Percentiles rank a stretch among this genome's conserved stretches.
Evolutionary conservation across 2,329 filamentous ascomycete genomes (phyloP).

Genomic region (Beauveria pseudobassiana): DNA sequence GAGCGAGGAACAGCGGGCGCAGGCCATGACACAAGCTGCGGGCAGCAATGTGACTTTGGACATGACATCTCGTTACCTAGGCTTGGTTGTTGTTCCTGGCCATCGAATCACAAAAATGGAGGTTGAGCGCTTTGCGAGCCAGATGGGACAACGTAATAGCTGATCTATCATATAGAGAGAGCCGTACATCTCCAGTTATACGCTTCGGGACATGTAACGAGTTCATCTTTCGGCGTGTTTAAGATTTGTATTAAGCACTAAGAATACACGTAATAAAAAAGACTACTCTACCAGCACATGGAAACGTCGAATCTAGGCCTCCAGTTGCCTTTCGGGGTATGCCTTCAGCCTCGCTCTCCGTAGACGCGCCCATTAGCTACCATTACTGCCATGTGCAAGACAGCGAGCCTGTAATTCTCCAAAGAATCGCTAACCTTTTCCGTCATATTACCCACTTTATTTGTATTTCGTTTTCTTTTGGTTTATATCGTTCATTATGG

Average conservation of each 20-base stretch:
- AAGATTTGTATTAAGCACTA: conserved; percentile 21
- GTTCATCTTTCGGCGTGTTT: neutral
- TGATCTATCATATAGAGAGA: conserved; percentile 2
- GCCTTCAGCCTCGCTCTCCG: conserved; percentile 7
- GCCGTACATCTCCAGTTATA: neutral
- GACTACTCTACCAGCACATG: conserved; percentile 10
- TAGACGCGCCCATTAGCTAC: neutral
- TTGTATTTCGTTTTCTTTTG: conserved; percentile 2
- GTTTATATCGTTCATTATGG: neutral
- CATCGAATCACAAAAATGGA: conserved; percentile 82
- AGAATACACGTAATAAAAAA: conserved; percentile 16
- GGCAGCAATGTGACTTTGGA: conserved; percentile 50
- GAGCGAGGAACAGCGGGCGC: conserved; percentile 38
- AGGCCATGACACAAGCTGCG: conserved; percentile 25
- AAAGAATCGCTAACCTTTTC: conserved; percentile 2
- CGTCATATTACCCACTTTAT: conserved; percentile 5
- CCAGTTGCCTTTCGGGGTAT: conserved; percentile 9
- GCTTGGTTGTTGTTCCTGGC: conserved; percentile 83
- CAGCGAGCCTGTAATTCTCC: neutral
- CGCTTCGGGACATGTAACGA: neutral
- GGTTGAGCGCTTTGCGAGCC: conserved; percentile 65
- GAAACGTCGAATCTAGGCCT: conserved; percentile 8
- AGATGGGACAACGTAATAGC: conserved; percentile 26
- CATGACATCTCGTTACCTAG: conserved; percentile 80
- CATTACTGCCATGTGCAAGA: conserved; percentile 10